Percentiles rank a stretch among this genome's conserved stretches.
phyloP scores from a whole-genome alignment of 176 grass and related monocot genomes.

The Phragmites australis region DNA sequence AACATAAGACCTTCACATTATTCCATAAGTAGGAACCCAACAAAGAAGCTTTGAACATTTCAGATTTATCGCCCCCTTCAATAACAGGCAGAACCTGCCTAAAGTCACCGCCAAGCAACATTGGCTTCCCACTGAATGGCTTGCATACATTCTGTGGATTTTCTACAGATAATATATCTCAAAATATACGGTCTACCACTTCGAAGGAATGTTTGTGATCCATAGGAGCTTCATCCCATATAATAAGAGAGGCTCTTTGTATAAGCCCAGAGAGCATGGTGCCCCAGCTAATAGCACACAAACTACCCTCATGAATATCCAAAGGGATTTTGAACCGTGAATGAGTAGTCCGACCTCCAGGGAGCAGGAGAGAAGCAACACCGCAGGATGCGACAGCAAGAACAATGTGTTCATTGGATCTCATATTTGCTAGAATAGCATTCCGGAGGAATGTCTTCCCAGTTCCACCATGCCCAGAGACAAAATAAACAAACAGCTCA shows the following conservation, averaged over 20 bases:
- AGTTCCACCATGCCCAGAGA: not conserved
- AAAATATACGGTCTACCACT: not conserved
- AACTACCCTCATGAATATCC: not conserved
- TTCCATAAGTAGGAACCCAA: not conserved
- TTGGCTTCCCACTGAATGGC: not conserved
- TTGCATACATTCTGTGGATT: not conserved
- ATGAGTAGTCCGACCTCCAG: not conserved
- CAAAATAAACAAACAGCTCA: not conserved
- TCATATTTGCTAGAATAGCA: not conserved
- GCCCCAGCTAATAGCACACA: not conserved
- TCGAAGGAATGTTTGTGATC: slow-evolving; percentile 1
- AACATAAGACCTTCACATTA: fast-evolving
- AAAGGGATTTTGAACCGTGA: slow-evolving; percentile 17
- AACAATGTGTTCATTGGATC: not conserved
- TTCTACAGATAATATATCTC: not conserved
- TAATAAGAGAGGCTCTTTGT: not conserved
- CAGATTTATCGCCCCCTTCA: not conserved
- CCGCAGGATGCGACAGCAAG: not conserved
- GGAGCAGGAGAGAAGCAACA: not conserved
- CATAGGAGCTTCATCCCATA: slow-evolving; percentile 17
- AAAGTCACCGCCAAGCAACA: not conserved
- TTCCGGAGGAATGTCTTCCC: slow-evolving; percentile 16
- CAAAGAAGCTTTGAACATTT: not conserved
- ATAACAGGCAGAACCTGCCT: not conserved
- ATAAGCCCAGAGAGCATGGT: not conserved